Base-by-base conservation (phyloP, 192 early-diverging fungal genomes). In the Coemansia sp. region DNA sequence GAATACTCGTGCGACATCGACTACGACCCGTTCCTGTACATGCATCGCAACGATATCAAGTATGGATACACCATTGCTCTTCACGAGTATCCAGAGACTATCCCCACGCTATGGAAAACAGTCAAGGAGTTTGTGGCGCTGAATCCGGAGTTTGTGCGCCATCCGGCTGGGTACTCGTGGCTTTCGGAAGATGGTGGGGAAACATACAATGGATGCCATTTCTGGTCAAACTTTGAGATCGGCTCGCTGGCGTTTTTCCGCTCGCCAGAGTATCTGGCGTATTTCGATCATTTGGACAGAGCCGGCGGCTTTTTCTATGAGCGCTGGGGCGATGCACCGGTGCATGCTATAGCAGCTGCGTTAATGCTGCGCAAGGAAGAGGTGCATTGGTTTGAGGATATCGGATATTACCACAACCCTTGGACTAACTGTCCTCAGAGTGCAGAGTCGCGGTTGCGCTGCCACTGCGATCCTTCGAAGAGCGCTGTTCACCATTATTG, bases 221-320 rank as follows among this genome's bases (percentile, higher is more conserved):
- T 93, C 64, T 93, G 94, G 94, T 87, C 89, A 56, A 96, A 94
- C 70, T 94, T 96, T 73, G 92, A 96, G 80, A 89, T 93, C 36
- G 77, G 74, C 0, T 67, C 80, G 40, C 67, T 92, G 28, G 73
- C 83, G 22, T 77, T 92, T 51, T 91, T 88, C 83, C 71, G 90
- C 58, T 85, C 84, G n/a, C 76, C 82, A 34, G 87, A 83, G 18
- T 95, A 92, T 60, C 64, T 84, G 16, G 83, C 81, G 31, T 90
- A 83, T 34, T 94, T 94, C 56, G 71, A 86, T n/a, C 83, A 87
- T 64, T 72, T 95, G 7, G 92, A 94, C 80, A 25, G 22, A 25
- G 22, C 22, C 22, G 22, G 22, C 22, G 22, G 22, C 22, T 25
- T 25, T 25, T 25, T 25, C 22, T 25, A 25, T 25, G 22, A 25